Conservation (phyloP, 2,329 filamentous ascomycete genomes). For the Beauveria scarabaeidicola region DNA sequence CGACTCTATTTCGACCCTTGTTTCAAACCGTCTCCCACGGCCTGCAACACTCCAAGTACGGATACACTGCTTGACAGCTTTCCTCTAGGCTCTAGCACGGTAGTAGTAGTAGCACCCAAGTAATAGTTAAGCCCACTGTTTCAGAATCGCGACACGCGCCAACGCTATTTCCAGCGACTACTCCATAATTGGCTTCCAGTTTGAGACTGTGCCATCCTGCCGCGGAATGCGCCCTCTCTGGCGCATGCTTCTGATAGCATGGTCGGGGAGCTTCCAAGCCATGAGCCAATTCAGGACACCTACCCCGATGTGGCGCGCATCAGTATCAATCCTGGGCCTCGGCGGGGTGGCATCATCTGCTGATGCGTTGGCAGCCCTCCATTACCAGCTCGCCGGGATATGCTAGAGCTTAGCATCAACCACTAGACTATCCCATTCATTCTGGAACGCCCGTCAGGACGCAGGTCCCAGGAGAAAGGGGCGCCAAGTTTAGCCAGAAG, state of each 20-base stretch:
- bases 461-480: constrained; percentile 4
- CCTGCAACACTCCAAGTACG: not conserved
- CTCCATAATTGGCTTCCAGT: not conserved
- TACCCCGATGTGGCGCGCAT: constrained; percentile 1
- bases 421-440: not conserved
- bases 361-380: constrained; percentile 6
- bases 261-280: not conserved
- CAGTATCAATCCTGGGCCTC: not conserved
- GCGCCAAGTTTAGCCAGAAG: not conserved
- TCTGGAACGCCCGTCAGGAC: constrained; percentile 3
- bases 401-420: not conserved
- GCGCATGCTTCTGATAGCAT: not conserved
- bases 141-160: constrained; percentile 2
- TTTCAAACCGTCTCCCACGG: not conserved
- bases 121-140: constrained; percentile 9
- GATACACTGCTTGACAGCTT: not conserved
- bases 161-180: not conserved
- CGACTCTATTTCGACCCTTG: not conserved
- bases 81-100: too few species aligned
- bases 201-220: not conserved
- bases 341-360: not conserved
- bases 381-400: constrained; percentile 2
- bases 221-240: not conserved
- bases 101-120: too few species aligned
- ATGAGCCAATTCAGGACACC: constrained; percentile 3